These are phyloP conservation scores for Trametes sp. DNA, from an alignment of 1,284 basidiomycete genomes.

Conservation along the genomic window DNA sequence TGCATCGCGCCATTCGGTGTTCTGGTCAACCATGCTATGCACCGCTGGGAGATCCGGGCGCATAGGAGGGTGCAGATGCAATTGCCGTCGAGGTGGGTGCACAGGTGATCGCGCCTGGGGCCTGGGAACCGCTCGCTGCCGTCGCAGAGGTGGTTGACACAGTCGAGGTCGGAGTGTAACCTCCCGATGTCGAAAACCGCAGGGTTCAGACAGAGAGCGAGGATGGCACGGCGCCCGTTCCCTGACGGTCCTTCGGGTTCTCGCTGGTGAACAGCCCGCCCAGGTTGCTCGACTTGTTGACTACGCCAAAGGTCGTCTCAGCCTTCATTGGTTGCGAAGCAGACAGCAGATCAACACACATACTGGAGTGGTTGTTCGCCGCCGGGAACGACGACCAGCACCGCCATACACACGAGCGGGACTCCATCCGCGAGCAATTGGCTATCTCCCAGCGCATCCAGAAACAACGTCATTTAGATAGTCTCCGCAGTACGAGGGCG, in stretches of 20 bases:
- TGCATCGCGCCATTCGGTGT: neutral
- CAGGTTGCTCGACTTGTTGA: constrained; percentile 3
- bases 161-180: neutral
- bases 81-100: neutral
- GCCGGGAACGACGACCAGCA: constrained; percentile 7
- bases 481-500: too few species aligned
- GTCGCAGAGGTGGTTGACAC: neutral
- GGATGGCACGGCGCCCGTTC: neutral
- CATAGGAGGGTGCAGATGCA: neutral
- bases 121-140: neutral
- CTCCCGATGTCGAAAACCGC: neutral
- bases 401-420: constrained; percentile 2
- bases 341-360: neutral
- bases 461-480: too few species aligned
- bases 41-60: neutral
- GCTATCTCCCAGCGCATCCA: too few species aligned
- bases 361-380: constrained; percentile 11
- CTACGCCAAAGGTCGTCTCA: neutral
- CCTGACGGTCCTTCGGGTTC: constrained; percentile 5
- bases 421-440: neutral
- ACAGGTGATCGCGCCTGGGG: neutral
- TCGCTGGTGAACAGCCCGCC: constrained; percentile 8
- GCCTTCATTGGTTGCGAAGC: neutral
- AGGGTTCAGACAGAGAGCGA: constrained; percentile 4
- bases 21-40: too few species aligned